These are phyloP conservation scores for Eucalyptus pumila DNA, from an alignment of 345 rosid species.

Conservation along the genomic window DNA sequence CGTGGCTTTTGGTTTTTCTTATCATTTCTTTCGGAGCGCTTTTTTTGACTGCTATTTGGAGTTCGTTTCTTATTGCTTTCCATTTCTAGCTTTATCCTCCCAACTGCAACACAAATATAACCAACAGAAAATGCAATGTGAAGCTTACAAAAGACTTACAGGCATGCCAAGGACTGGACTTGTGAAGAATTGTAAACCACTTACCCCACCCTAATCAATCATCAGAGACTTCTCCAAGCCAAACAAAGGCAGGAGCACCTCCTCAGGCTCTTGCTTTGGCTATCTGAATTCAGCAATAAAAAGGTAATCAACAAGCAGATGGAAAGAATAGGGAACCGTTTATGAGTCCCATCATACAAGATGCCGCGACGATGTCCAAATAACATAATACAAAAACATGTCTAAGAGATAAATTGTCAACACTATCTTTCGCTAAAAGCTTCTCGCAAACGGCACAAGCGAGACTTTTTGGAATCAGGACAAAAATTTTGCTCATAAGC, in stretches of 20 bases:
- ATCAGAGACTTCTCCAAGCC: neutral
- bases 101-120: neutral
- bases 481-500: neutral
- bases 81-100: neutral
- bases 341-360: neutral
- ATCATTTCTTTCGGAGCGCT: conserved; percentile 35
- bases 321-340: neutral
- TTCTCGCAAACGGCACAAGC: neutral
- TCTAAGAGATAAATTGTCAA: neutral
- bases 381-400: neutral
- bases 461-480: neutral
- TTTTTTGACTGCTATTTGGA: conserved; percentile 34
- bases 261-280: neutral
- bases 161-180: neutral
- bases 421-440: neutral
- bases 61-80: conserved; percentile 47
- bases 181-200: neutral
- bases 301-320: neutral
- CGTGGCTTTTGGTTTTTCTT: conserved; percentile 35
- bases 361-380: neutral
- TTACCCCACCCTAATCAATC: neutral
- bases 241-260: neutral
- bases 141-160: neutral
- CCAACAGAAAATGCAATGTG: neutral
- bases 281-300: neutral